These are phyloP conservation scores for Proteromonas lacertae DNA, from an alignment of 352 stramenopile genomes.

Conservation along the genomic window DNA sequence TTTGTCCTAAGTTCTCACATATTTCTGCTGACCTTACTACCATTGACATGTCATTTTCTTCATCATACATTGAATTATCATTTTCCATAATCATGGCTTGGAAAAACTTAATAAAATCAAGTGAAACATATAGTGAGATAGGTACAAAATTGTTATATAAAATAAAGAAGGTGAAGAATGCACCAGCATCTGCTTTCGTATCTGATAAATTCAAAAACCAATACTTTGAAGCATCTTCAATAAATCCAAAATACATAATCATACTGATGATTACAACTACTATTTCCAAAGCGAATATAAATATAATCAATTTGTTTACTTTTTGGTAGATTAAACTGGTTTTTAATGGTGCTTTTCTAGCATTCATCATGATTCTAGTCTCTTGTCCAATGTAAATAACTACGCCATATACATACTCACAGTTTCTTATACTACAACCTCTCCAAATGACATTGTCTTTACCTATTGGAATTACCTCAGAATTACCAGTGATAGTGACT, in stretches of 20 bases:
- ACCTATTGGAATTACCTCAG: conserved; percentile 13
- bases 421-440: conserved; percentile 61
- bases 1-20: too few relatives aligned
- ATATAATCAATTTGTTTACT: neutral
- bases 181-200: conserved; percentile 4
- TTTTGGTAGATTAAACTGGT: conserved; percentile 22
- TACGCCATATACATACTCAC: conserved; percentile 52
- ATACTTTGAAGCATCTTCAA: neutral
- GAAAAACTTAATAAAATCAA: conserved; percentile 69
- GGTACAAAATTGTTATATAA: too few relatives aligned
- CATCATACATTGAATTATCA: conserved; percentile 62
- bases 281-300: neutral
- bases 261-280: neutral
- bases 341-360: conserved; percentile 32
- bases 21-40: conserved; percentile 8
- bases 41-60: conserved; percentile 44
- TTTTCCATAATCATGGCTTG: conserved; percentile 10
- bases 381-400: conserved; percentile 55
- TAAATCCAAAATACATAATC: too few relatives aligned
- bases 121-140: conserved; percentile 79
- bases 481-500: conserved; percentile 9
- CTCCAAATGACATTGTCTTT: conserved; percentile 55
- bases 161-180: conserved; percentile 20
- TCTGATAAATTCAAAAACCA: neutral
- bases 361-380: conserved; percentile 41